Evolutionary conservation across 495 filamentous ascomycete species (phyloP).

Genomic region (Hypoxylon crocopeplum): DNA sequence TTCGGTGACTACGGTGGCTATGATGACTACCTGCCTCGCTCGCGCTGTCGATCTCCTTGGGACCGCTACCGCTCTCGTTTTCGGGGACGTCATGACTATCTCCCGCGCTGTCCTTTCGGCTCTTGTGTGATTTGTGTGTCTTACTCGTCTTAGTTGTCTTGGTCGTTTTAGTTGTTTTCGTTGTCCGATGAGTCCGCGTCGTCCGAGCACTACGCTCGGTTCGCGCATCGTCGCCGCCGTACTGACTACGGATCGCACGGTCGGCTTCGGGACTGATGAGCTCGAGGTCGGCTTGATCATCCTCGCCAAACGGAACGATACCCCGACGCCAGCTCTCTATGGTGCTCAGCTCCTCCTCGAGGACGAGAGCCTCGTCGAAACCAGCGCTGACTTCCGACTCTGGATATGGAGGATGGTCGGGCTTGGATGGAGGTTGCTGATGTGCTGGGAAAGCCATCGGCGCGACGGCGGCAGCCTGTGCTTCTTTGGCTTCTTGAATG

Average conservation of each 20-base stretch:
- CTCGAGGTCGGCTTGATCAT: slow-evolving; percentile 82
- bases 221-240: slow-evolving; percentile 43
- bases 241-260: slow-evolving; percentile 53
- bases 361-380: slow-evolving; percentile 58
- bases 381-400: slow-evolving; percentile 38
- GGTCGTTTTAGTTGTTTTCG: slow-evolving; percentile 34
- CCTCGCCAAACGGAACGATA: slow-evolving; percentile 63
- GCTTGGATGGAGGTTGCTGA: slow-evolving; percentile 1
- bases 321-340: slow-evolving; percentile 90
- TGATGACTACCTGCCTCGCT: slow-evolving; percentile 39
- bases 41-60: slow-evolving; percentile 21
- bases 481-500: slow-evolving; percentile 56
- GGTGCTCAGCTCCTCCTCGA: slow-evolving; percentile 61
- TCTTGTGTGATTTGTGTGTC: slow-evolving; percentile 39
- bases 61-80: slow-evolving; percentile 37
- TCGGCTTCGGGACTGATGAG: slow-evolving; percentile 83
- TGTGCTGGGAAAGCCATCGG: slow-evolving; percentile 40
- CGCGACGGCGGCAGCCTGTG: slow-evolving; percentile 60
- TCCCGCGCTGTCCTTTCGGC: slow-evolving; percentile 33
- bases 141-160: slow-evolving; percentile 35
- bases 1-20: slow-evolving; percentile 25
- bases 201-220: slow-evolving; percentile 35
- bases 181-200: slow-evolving; percentile 23
- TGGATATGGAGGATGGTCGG: slow-evolving; percentile 23
- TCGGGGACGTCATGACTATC: no score